These are phyloP conservation scores for Elsinoe batatas DNA, from an alignment of 2,329 filamentous ascomycete species.

Conservation along the genomic window DNA sequence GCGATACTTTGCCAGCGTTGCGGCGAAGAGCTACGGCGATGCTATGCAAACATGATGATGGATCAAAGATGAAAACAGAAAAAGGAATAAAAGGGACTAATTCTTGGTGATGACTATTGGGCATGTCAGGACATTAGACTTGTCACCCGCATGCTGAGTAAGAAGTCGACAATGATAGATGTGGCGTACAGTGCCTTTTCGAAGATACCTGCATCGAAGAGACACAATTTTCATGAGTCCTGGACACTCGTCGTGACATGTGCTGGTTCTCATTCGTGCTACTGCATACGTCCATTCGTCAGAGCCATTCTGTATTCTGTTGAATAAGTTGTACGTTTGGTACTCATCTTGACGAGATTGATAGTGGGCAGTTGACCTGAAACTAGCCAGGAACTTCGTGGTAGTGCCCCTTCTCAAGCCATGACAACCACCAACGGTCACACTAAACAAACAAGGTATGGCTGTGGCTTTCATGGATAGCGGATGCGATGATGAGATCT, in stretches of 20 bases:
- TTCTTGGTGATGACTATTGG: conserved; percentile 3
- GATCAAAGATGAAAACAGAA: background rate
- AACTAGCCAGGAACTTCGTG: background rate
- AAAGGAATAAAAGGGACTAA: conserved; percentile 4
- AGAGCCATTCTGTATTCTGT: background rate
- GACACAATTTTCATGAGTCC: background rate
- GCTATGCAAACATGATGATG: conserved; percentile 27
- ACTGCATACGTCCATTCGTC: background rate
- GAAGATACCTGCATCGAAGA: conserved; percentile 12
- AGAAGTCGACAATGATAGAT: conserved; percentile 13
- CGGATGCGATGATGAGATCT: background rate
- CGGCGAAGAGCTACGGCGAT: conserved; percentile 47
- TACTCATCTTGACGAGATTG: conserved; percentile 8
- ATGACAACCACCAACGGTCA: conserved; percentile 8
- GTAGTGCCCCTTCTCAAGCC: background rate
- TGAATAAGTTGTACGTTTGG: background rate
- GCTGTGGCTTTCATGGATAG: background rate
- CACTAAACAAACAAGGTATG: conserved; percentile 3
- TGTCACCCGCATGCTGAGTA: conserved; percentile 3
- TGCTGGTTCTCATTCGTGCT: background rate
- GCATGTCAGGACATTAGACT: conserved; percentile 12
- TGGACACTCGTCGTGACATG: background rate
- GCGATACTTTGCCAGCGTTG: conserved; percentile 91
- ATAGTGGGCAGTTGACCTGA: background rate
- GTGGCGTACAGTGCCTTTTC: conserved; percentile 13